phyloP scores from a whole-genome alignment of 345 rosid species.

The Isatis tinctoria region DNA sequence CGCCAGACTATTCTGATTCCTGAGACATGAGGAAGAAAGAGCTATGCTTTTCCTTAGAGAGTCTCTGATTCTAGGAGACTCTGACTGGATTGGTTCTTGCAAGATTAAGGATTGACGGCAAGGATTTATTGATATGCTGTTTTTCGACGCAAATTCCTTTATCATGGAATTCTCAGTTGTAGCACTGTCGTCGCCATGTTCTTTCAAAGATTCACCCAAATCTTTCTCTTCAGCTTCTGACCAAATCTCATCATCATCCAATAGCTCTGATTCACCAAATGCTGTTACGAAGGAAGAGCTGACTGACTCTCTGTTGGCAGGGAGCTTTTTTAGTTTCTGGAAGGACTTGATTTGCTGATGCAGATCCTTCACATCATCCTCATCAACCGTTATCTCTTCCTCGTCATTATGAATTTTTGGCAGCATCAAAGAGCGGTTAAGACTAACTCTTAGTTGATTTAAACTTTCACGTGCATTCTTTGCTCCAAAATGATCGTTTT shows the following conservation, averaged over 20 bases:
- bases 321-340: slow-evolving; percentile 42
- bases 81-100: slow-evolving; percentile 76
- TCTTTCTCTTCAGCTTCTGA: slow-evolving; percentile 49
- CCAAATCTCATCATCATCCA: slow-evolving; percentile 60
- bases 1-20: slow-evolving; percentile 45
- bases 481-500: slow-evolving; percentile 46
- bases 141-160: slow-evolving; percentile 37
- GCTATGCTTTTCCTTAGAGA: slow-evolving; percentile 58
- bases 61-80: slow-evolving; percentile 83
- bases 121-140: slow-evolving; percentile 55
- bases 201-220: slow-evolving; percentile 30
- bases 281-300: slow-evolving; percentile 59
- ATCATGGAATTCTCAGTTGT: slow-evolving; percentile 27
- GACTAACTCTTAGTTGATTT: slow-evolving; percentile 86
- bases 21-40: slow-evolving; percentile 45
- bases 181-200: slow-evolving; percentile 28
- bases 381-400: slow-evolving; percentile 60
- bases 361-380: slow-evolving; percentile 69
- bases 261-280: slow-evolving; percentile 54
- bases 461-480: slow-evolving; percentile 67
- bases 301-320: slow-evolving; percentile 46
- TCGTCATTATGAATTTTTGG: slow-evolving; percentile 55
- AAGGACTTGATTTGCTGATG: slow-evolving; percentile 61
- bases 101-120: slow-evolving; percentile 51
- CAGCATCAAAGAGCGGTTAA: slow-evolving; percentile 83